A percentile compares a stretch with the other conserved stretches of the same genome.
These are phyloP conservation scores for Saccharomyces pastorianus DNA, from an alignment of 1,139 yeast species.

Conservation along the genomic window DNA sequence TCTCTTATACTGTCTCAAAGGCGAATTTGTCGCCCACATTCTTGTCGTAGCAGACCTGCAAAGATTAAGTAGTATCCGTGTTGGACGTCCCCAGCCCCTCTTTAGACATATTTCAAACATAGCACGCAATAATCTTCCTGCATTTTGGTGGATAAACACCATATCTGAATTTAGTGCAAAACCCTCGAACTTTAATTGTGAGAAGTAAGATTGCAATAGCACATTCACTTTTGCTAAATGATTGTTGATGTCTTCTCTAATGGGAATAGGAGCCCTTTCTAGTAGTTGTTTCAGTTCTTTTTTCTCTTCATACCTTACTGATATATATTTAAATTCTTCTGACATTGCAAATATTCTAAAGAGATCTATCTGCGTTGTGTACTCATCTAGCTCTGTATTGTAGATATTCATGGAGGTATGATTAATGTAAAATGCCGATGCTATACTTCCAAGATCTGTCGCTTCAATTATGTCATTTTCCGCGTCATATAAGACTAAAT, in stretches of 20 bases:
- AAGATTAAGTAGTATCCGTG: conserved; percentile 51
- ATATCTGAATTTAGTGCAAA: conserved; percentile 90
- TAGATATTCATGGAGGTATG: conserved; percentile 63
- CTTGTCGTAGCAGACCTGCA: conserved; percentile 76
- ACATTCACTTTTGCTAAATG: conserved; percentile 75
- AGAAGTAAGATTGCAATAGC: conserved; percentile 75
- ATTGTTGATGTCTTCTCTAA: conserved; percentile 62
- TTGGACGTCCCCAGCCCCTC: conserved; percentile 64
- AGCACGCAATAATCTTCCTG: conserved; percentile 82
- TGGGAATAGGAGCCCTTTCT: conserved; percentile 78
- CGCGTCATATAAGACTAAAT: conserved; percentile 51
- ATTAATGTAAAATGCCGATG: conserved; percentile 80
- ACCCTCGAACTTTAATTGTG: conserved; percentile 69
- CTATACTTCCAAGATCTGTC: conserved; percentile 76
- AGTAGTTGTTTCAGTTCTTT: conserved; percentile 63
- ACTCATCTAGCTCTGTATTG: conserved; percentile 53
- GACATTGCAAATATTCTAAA: conserved; percentile 71
- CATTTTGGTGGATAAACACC: conserved; percentile 89
- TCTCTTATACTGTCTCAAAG: conserved; percentile 69
- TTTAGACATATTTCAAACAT: conserved; percentile 67
- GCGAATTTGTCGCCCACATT: conserved; percentile 80
- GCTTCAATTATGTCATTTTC: conserved; percentile 42
- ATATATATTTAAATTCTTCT: conserved; percentile 76
- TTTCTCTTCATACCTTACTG: conserved; percentile 82
- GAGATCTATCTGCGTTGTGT: conserved; percentile 63